These are phyloP conservation scores for Metarhizium sp. DNA, from an alignment of 2,329 filamentous ascomycete species.

Conservation along the genomic window DNA sequence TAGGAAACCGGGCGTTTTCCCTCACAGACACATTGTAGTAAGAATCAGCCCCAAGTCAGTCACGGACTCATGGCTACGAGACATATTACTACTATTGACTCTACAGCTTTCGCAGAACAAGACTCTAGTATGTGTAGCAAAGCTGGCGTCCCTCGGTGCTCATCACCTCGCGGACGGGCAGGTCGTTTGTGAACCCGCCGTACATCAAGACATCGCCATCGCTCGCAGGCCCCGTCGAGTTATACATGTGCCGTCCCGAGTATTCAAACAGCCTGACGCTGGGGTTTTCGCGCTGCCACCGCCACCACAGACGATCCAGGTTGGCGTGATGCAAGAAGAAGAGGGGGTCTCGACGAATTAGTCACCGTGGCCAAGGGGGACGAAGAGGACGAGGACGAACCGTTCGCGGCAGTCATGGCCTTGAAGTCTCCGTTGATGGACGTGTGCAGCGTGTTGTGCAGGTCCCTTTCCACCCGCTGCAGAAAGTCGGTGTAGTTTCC, in stretches of 20 bases:
- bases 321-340: constrained; percentile 8
- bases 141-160: constrained; percentile 3
- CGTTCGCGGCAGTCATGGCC: constrained; percentile 8
- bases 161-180: constrained; percentile 2
- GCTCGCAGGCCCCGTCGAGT: constrained; percentile 3
- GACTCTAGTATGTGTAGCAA: constrained; percentile 10
- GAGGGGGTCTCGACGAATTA: constrained; percentile 3
- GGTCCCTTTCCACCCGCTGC: constrained; percentile 3
- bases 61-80: too few species aligned
- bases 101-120: too few species aligned
- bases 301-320: constrained; percentile 9
- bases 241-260: constrained; percentile 6
- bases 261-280: not conserved
- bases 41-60: too few species aligned
- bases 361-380: not conserved
- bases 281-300: constrained; percentile 5
- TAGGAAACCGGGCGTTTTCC: too few species aligned
- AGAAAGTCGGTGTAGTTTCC: not conserved
- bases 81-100: too few species aligned
- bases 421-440: constrained; percentile 8
- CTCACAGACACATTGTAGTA: too few species aligned
- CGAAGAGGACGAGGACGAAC: not conserved
- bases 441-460: constrained; percentile 6
- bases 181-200: not conserved
- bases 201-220: constrained; percentile 2